Conservation (phyloP, 2,329 filamentous ascomycete genomes). For the Colletotrichum incanum region DNA sequence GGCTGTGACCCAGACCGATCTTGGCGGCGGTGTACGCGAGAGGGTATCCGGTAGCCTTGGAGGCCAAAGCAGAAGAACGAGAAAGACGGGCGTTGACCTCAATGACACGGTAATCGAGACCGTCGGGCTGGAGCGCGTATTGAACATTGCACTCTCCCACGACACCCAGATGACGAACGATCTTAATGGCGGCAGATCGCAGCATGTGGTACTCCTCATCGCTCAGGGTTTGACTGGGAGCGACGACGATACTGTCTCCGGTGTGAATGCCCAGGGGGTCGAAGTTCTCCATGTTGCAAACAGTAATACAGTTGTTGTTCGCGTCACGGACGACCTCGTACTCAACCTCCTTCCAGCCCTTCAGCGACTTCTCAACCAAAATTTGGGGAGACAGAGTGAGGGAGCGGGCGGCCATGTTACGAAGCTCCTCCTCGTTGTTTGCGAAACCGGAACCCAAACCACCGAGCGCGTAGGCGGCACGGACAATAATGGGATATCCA, state of each 20-base stretch:
- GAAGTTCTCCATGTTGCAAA: conserved; percentile 80
- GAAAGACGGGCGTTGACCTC: conserved; percentile 99
- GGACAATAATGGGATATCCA: conserved; percentile 98
- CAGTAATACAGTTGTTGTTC: conserved; percentile 86
- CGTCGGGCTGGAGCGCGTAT: conserved; percentile 96
- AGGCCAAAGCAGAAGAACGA: conserved; percentile 95
- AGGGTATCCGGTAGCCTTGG: conserved; percentile 98
- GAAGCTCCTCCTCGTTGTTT: conserved; percentile 92
- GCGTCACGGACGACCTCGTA: conserved; percentile 98
- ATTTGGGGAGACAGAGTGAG: conserved; percentile 96
- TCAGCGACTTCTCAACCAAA: conserved; percentile 97
- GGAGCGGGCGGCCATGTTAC: conserved; percentile 92
- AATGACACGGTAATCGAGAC: conserved; percentile 97
- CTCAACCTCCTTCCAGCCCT: conserved; percentile 99
- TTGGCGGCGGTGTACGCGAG: conserved; percentile 98
- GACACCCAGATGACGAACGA: conserved; percentile 95
- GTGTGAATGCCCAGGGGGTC: conserved; percentile 98
- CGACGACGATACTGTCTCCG: conserved; percentile 98
- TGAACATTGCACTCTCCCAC: conserved; percentile 94
- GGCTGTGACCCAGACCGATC: conserved; percentile 95
- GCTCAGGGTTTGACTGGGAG: conserved; percentile 95
- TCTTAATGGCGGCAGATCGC: conserved; percentile 96
- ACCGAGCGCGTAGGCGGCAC: conserved; percentile 95
- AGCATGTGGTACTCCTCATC: conserved; percentile 99
- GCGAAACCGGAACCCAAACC: conserved; percentile 97